Base-by-base conservation (phyloP, 106 monocot species). In the Iris macrosiphon region DNA sequence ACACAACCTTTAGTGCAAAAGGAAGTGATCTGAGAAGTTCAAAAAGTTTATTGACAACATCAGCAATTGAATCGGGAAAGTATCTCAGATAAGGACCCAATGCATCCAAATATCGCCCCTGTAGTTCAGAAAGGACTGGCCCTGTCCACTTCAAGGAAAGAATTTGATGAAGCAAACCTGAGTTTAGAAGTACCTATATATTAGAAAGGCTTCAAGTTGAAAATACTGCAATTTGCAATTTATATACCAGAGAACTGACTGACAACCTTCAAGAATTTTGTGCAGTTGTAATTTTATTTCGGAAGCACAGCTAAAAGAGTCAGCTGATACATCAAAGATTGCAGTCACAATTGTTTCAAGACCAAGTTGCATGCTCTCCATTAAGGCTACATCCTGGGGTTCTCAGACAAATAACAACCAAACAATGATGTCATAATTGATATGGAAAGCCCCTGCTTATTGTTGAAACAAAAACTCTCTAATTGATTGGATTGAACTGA, bases 41-140 rank as follows among this genome's bases (percentile, higher is more conserved):
- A 75, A 96, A 96, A 64, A 96, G 96, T 59, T 96, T 96, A 65
- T 80, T 80, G 21, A 96, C 75, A 31, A 96, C 80, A 78, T 64
- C 52, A 48, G 80, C 48, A 59, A 80, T 69, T 66, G 83, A 76
- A 60, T 96, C 80, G 31, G 85, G 72, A 40, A 67, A 82, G 38
- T 76, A 72, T 75, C 71, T 90, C 66, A 96, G 73, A 52, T 80
- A 96, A 34, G 80, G 74, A 30, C 96, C 96, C 48, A 86, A 68
- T 30, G 96, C 68, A 71, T 82, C 86, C 49, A 96, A 64, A 83
- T 78, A 96, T 41, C 70, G 79, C 15, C 83, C 96, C 50, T 80
- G 71, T 49, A 83, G 59, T 51, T 74, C 77, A 29, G 75, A 77
- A 69, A 79, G 77, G 31, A 74, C 34, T 19, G 96, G 83, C 69